A percentile compares a stretch with the other conserved stretches of the same genome.
These are phyloP conservation scores for Cucurbita ficifolia DNA, from an alignment of 306 rosid species.

Conservation along the genomic window DNA sequence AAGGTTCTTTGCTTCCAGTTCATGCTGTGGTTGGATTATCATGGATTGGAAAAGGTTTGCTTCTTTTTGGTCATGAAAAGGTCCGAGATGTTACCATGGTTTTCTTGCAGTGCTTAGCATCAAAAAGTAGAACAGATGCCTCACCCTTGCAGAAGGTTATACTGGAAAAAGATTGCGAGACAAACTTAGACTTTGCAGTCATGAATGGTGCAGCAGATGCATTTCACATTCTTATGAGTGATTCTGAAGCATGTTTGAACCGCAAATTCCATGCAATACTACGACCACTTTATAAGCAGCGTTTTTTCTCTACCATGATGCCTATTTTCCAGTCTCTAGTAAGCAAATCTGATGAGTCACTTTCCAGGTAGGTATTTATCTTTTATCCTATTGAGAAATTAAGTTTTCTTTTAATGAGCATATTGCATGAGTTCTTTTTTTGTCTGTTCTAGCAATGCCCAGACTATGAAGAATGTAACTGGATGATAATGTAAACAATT, in stretches of 20 bases:
- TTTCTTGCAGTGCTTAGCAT: conserved; percentile 44
- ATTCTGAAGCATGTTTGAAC: conserved; percentile 78
- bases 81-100: conserved; percentile 61
- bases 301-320: conserved; percentile 67
- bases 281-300: conserved; percentile 87
- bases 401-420: not conserved
- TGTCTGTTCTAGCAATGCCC: not conserved
- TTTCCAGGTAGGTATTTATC: conserved; percentile 44
- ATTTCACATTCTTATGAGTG: conserved; percentile 80
- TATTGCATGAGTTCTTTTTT: not conserved
- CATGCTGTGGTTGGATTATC: conserved; percentile 70
- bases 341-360: conserved; percentile 32
- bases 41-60: conserved; percentile 95
- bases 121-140: conserved; percentile 18
- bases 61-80: conserved; percentile 69
- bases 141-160: conserved; percentile 21
- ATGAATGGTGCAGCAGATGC: conserved; percentile 73
- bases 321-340: conserved; percentile 63
- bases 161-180: conserved; percentile 19
- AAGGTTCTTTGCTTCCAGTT: conserved; percentile 42
- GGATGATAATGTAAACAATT: not conserved
- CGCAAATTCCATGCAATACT: conserved; percentile 47
- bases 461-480: not conserved
- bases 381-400: conserved; percentile 5
- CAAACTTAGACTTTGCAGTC: conserved; percentile 27